These are phyloP conservation scores for Niebla homalea DNA, from an alignment of 495 filamentous ascomycete species.

Conservation along the genomic window DNA sequence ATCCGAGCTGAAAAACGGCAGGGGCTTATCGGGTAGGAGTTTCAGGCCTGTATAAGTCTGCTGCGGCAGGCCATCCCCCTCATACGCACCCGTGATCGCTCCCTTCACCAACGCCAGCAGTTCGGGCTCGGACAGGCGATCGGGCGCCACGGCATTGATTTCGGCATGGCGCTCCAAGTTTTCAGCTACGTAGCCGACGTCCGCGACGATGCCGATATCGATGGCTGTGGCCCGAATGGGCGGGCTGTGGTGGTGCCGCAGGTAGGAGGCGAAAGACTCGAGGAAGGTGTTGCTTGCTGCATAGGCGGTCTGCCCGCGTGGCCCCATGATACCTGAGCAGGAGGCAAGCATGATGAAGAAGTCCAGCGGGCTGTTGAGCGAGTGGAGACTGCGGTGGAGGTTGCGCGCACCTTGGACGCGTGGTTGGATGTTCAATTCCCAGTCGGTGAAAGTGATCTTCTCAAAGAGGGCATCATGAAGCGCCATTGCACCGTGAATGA, in stretches of 20 bases:
- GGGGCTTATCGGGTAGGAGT: not conserved
- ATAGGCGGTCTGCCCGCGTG: constrained; percentile 31
- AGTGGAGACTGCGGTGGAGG: constrained; percentile 23
- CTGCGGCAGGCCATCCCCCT: not conserved
- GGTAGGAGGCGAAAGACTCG: constrained; percentile 27
- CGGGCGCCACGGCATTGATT: not conserved
- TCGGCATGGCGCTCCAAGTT: not conserved
- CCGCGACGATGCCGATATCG: constrained; percentile 27
- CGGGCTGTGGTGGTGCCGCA: constrained; percentile 18
- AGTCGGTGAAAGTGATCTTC: constrained; percentile 41
- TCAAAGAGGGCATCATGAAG: constrained; percentile 40
- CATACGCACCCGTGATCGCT: not conserved
- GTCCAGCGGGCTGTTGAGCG: constrained; percentile 22
- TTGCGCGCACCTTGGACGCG: constrained; percentile 40
- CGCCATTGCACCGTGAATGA: constrained; percentile 34
- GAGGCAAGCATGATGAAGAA: constrained; percentile 18
- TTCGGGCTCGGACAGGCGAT: constrained; percentile 2
- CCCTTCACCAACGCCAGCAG: constrained; percentile 2
- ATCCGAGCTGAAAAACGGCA: constrained; percentile 3
- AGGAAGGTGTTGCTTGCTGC: constrained; percentile 29
- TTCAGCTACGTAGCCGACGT: constrained; percentile 29
- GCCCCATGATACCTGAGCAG: constrained; percentile 3
- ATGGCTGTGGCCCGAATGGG: constrained; percentile 19
- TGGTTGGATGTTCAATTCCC: constrained; percentile 32
- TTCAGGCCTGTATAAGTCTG: constrained; percentile 3